Evolutionary conservation across 129 eudicot species (phyloP), one percentile per base, ranked within the genome.

Genomic region (Lactuca saligna): DNA sequence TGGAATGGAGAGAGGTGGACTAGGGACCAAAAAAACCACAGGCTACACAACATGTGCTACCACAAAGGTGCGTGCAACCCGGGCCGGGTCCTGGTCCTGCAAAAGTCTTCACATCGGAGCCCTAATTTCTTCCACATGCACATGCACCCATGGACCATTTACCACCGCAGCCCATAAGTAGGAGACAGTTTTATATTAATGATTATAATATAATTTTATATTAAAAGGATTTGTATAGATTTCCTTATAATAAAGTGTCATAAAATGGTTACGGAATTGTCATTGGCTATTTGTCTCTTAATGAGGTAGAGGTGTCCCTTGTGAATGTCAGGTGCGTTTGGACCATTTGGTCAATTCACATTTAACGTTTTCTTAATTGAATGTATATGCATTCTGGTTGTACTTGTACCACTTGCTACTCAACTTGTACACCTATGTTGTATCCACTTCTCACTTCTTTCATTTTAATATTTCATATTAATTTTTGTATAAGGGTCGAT

Each of bases 111-210:
- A 57, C 50, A 46, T 34, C 29, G 54, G 65, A 69, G 69, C 56
- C 69, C 74, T 61, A 44, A 59, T 37, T 48, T 29, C 48, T 10
- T 4, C 68, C 80, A 75, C 80, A 59, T 75, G 80, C 74, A 75
- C 61, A 59, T 75, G 80, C 74, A 75, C 61, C 69, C 74, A 75
- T 75, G 75, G 80, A 75, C 80, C 80, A 75, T 67, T 68, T 70
- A 20, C 46, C 57, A 39, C 53, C 56, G 17, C 63, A 49, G 55
- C 57, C 68, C 63, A 68, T 68, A 53, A 31, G 80, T 60, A 67
- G 34, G 34, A 49, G 17, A 66, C n/a, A 9, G 16, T 46, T 74
- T 75, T 17, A 15, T 20, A 75, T 75, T 57, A 13, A 57, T 56
- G 31, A 65, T 5, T 25, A n/a, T n/a, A n/a, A n/a, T 25, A 25